Percentiles rank a stretch among this genome's conserved stretches.
Evolutionary conservation across 805 yeast genomes (phyloP).

Genomic region (Barnettozyma siamensis): DNA sequence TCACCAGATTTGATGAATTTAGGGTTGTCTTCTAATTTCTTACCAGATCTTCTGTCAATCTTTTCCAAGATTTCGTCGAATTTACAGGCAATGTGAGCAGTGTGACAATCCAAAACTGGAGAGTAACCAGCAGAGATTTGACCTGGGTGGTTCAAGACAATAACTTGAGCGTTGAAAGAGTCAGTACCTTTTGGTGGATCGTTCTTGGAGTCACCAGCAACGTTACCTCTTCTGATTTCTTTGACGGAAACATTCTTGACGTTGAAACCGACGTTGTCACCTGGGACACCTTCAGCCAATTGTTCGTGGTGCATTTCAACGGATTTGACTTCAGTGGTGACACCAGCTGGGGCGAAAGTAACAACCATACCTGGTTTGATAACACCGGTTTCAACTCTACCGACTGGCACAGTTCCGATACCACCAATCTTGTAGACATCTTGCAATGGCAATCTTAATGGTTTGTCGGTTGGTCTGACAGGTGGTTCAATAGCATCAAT

Average conservation of each 20-base stretch:
- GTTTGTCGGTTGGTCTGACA: slow-evolving; percentile 80
- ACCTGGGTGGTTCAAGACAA: slow-evolving; percentile 92
- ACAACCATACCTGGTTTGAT: slow-evolving; percentile 92
- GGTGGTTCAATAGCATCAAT: slow-evolving; percentile 86
- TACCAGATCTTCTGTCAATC: slow-evolving; percentile 97
- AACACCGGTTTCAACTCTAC: slow-evolving; percentile 91
- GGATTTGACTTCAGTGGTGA: slow-evolving; percentile 88
- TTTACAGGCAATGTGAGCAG: slow-evolving; percentile 73
- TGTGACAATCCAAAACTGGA: slow-evolving; percentile 90
- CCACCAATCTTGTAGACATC: slow-evolving; percentile 95
- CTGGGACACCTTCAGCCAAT: slow-evolving; percentile 72
- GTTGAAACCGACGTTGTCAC: slow-evolving; percentile 94
- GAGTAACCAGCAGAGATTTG: slow-evolving; percentile 89
- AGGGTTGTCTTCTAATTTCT: slow-evolving; percentile 85
- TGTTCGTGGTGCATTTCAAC: slow-evolving; percentile 93
- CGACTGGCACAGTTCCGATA: slow-evolving; percentile 94
- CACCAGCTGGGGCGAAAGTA: slow-evolving; percentile 88
- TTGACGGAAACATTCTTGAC: slow-evolving; percentile 90
- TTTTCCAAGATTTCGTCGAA: slow-evolving; percentile 98
- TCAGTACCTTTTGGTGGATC: slow-evolving; percentile 82
- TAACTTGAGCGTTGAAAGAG: slow-evolving; percentile 85
- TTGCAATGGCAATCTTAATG: slow-evolving; percentile 87
- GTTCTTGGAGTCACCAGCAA: slow-evolving; percentile 90
- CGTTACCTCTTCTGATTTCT: slow-evolving; percentile 93
- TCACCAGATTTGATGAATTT: slow-evolving; percentile 95